phyloP scores from a whole-genome alignment of 345 rosid species.

The Lumnitzera racemosa region DNA sequence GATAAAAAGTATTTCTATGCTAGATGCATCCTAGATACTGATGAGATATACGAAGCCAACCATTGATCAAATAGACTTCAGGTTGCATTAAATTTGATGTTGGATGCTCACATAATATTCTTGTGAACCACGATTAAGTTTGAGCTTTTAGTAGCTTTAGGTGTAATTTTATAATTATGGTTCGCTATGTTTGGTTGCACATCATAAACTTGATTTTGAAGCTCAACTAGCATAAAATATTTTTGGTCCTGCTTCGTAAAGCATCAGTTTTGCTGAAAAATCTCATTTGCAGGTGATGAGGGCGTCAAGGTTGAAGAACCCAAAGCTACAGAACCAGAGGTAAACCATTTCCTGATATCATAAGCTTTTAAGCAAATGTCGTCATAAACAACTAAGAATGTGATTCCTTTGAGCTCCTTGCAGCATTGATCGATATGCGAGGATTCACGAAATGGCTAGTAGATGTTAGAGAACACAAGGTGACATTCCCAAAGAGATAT shows the following conservation, averaged over 20 bases:
- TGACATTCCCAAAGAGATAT: neutral
- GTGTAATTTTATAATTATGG: too few relatives aligned
- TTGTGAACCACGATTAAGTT: too few relatives aligned
- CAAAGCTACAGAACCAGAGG: constrained; percentile 69
- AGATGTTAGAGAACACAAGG: neutral
- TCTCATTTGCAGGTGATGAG: constrained; percentile 60
- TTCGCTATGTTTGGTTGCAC: too few relatives aligned
- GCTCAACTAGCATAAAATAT: neutral
- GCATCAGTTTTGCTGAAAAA: neutral
- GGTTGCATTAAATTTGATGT: too few relatives aligned
- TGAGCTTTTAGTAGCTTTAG: too few relatives aligned
- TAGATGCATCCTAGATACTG: neutral
- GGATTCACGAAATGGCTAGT: neutral
- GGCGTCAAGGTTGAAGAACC: constrained; percentile 63
- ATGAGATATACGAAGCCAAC: neutral
- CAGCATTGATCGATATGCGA: constrained; percentile 10
- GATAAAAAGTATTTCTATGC: too few relatives aligned
- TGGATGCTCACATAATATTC: too few relatives aligned
- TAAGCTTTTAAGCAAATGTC: neutral
- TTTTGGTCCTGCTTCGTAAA: neutral
- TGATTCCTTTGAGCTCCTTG: neutral
- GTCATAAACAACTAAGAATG: neutral
- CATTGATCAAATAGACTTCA: too few relatives aligned
- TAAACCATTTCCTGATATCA: constrained; percentile 7
- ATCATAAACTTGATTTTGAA: too few relatives aligned